Percentiles rank a stretch among this genome's conserved stretches.
Evolutionary conservation across 148 eudicot species (phyloP).

Genomic region (Silene conica): DNA sequence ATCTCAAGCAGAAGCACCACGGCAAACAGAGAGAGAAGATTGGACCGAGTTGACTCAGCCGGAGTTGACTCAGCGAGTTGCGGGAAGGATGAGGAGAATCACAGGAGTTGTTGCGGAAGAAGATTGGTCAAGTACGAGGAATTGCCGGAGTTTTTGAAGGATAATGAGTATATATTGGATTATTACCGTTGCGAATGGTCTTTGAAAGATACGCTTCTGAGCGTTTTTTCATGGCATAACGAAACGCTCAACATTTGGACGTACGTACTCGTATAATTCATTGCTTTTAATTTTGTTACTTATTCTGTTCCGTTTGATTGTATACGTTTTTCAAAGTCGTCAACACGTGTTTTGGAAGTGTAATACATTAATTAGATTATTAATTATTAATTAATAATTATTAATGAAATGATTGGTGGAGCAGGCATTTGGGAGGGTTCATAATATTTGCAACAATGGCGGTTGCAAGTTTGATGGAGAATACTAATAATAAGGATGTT

Average conservation of each 20-base stretch:
- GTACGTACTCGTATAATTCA: slow-evolving; percentile 31
- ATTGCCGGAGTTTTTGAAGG: slow-evolving; percentile 77
- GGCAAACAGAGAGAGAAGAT: slow-evolving; percentile 21
- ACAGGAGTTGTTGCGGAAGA: slow-evolving; percentile 12
- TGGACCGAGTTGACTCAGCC: slow-evolving; percentile 15
- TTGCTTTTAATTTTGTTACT: background rate
- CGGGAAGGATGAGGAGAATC: too few species aligned
- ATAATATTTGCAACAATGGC: slow-evolving; percentile 54
- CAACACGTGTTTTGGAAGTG: too few species aligned
- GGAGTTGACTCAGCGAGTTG: too few species aligned
- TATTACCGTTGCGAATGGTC: slow-evolving; percentile 94
- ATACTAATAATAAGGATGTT: slow-evolving; percentile 10
- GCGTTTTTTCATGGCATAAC: slow-evolving; percentile 82
- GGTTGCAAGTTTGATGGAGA: slow-evolving; percentile 51
- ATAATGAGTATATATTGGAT: slow-evolving; percentile 72
- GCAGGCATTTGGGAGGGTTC: slow-evolving; percentile 83
- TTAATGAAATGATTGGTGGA: too few species aligned
- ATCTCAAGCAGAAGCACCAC: background rate
- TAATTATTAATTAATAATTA: background rate
- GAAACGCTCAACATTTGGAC: slow-evolving; percentile 94
- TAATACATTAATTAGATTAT: background rate
- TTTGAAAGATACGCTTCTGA: slow-evolving; percentile 60
- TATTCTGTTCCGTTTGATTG: background rate
- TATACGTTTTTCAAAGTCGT: too few species aligned
- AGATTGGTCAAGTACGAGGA: slow-evolving; percentile 52